Evolutionary conservation across 2,329 filamentous ascomycete genomes (phyloP), one percentile per base, ranked within the genome.

Genomic region (Metarhizium anisopliae): DNA sequence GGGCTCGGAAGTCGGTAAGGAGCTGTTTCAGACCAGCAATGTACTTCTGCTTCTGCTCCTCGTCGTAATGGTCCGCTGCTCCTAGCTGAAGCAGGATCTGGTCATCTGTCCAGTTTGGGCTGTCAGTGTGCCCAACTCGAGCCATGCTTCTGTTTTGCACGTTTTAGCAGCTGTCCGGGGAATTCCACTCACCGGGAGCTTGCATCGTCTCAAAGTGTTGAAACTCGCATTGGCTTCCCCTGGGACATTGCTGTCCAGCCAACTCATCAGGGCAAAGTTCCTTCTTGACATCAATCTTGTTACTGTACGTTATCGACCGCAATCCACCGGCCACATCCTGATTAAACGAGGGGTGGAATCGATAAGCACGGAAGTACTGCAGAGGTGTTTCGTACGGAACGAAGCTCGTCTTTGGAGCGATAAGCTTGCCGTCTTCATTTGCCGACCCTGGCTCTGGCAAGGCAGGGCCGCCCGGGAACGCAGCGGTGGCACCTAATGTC

Each of bases 281-380:
- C 63, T 81, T 85, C 58, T 83, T 78, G 29, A 85, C 78, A 68
- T 96, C 85, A 71, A 99, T 95, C 63, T 85, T 86, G 72, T 95
- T 89, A 74, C 90, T 96, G 74, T 93, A 97, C 47, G 92, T 97
- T 75, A 95, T 79, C 60, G 94, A 97, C 67, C 87, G 86, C 67
- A 91, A 86, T 47, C 93, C 93, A 59, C 86, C 87, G 55, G 82
- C 69, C 56, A 96, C 84, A 56, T 82, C 76, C 52, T 86, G 71
- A 61, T 78, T 75, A 72, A 85, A 97, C 53, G 82, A 77, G 36
- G 90, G 89, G 67, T 97, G 92, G 68, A 93, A 96, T 63, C 93
- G 90, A 72, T 89, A 99, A 42, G 89, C 87, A 69, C 85, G 90
- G 71, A 97, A 96, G 63, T 82, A 81, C 62, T 82, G 84, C 58